Percentiles rank a stretch among this genome's conserved stretches.
Conservation (phyloP, 306 rosid genomes). For the Begonia peltatifolia region DNA sequence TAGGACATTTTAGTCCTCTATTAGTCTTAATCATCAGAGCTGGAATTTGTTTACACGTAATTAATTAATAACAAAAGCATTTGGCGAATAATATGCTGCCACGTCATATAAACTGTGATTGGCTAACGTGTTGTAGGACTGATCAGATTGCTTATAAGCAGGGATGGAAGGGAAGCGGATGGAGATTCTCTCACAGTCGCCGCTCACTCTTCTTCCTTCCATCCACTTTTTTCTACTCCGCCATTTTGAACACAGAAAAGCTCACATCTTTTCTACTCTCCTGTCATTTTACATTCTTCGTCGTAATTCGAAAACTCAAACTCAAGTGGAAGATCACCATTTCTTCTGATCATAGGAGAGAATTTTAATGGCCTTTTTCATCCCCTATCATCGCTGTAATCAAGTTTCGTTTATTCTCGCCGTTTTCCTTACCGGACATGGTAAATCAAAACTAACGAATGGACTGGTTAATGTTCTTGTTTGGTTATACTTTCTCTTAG, state of each 20-base stretch:
- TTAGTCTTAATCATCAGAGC: too few species aligned
- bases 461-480: neutral
- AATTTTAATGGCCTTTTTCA: slow-evolving; percentile 2
- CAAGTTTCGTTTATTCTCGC: neutral
- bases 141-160: too few species aligned
- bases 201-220: neutral
- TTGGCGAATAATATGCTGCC: too few species aligned
- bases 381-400: neutral
- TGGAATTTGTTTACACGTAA: too few species aligned
- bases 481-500: neutral
- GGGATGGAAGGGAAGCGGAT: too few species aligned
- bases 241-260: too few species aligned
- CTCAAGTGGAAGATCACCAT: neutral
- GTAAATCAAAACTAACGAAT: neutral
- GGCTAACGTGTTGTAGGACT: too few species aligned
- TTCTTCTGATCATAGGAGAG: neutral
- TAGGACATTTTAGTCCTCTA: too few species aligned
- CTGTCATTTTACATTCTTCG: neutral
- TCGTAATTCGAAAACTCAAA: neutral
- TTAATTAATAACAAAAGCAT: too few species aligned
- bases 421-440: neutral
- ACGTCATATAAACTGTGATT: too few species aligned
- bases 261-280: neutral
- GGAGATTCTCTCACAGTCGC: neutral
- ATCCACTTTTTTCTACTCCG: neutral